These are phyloP conservation scores for Tilletia caries DNA, from an alignment of 1,284 basidiomycete genomes.

Conservation along the genomic window DNA sequence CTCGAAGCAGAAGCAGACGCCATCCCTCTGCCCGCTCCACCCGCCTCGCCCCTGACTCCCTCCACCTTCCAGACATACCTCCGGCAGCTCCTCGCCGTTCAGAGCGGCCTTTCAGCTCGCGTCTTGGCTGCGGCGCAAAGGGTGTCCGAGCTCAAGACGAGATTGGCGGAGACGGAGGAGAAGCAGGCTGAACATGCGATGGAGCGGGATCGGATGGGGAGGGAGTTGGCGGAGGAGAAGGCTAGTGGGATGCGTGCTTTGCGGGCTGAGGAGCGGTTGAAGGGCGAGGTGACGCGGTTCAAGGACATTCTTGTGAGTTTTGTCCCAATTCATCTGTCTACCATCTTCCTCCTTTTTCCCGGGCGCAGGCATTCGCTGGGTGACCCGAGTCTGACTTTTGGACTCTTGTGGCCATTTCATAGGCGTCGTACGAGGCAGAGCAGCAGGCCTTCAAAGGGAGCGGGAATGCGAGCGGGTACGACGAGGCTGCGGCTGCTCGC, in stretches of 20 bases:
- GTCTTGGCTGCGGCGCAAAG: too few relatives aligned
- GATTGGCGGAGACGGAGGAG: constrained; percentile 31
- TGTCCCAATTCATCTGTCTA: too few relatives aligned
- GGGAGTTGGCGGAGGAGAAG: constrained; percentile 40
- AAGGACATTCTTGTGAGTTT: constrained; percentile 29
- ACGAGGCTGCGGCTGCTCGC: constrained; percentile 42
- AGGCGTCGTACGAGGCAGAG: constrained; percentile 29
- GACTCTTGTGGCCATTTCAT: too few relatives aligned
- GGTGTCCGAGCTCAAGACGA: constrained; percentile 14
- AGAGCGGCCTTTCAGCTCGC: background rate
- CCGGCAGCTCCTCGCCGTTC: background rate
- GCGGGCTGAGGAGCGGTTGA: constrained; percentile 18
- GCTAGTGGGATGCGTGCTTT: constrained; percentile 22
- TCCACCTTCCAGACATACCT: background rate
- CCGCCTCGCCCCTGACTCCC: background rate
- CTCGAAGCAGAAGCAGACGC: background rate
- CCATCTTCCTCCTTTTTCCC: background rate
- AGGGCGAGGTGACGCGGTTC: constrained; percentile 31
- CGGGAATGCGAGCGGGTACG: constrained; percentile 28
- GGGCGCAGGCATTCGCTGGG: background rate
- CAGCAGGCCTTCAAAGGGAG: constrained; percentile 43
- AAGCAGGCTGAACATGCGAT: constrained; percentile 33
- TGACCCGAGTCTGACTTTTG: background rate
- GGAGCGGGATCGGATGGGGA: constrained; percentile 23
- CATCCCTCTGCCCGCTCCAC: background rate